These are phyloP conservation scores for Fusarium sp. DNA, from an alignment of 2,329 filamentous ascomycete species.

Conservation along the genomic window DNA sequence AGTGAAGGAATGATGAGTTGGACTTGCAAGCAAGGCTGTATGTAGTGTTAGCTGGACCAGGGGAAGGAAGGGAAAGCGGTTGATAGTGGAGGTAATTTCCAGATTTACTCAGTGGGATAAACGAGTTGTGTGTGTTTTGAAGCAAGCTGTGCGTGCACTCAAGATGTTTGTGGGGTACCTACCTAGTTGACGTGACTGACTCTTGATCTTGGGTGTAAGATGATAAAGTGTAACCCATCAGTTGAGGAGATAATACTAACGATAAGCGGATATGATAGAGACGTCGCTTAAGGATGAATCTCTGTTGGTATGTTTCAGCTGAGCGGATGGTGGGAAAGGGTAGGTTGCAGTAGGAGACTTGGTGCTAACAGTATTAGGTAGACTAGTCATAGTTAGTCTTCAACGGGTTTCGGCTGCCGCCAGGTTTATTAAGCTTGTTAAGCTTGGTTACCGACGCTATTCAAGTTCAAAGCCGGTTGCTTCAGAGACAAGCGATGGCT, in stretches of 20 bases:
- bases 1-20: slow-evolving; percentile 27
- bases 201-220: neutral
- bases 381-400: neutral
- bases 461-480: neutral
- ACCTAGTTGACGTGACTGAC: neutral
- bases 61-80: neutral
- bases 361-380: neutral
- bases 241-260: neutral
- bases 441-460: neutral
- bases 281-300: neutral
- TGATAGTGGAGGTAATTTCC: slow-evolving; percentile 37
- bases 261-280: neutral
- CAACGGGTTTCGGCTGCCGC: neutral
- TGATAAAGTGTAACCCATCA: neutral
- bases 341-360: neutral
- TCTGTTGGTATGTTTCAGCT: neutral
- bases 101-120: slow-evolving; percentile 24
- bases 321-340: neutral
- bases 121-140: slow-evolving; percentile 5
- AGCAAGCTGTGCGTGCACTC: neutral
- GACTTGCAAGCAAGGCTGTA: slow-evolving; percentile 13
- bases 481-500: neutral
- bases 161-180: neutral
- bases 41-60: slow-evolving; percentile 10
- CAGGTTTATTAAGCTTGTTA: neutral